Conservation (phyloP, 1,284 basidiomycete genomes). For the Tremellales sp. region DNA sequence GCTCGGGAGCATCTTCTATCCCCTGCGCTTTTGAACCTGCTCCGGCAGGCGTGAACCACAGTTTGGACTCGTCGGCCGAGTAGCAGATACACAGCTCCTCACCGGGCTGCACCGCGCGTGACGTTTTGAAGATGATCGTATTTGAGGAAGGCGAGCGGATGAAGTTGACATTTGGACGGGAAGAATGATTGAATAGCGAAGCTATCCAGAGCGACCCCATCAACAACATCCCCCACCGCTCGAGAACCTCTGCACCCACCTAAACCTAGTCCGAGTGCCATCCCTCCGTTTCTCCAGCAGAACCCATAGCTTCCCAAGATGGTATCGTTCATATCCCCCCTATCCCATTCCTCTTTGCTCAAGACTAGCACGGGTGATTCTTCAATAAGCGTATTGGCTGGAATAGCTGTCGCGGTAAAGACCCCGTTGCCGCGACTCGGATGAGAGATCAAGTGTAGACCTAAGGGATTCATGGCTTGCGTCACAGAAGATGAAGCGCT, state of each 20-base stretch:
- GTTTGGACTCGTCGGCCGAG: conserved; percentile 44
- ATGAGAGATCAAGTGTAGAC: conserved; percentile 32
- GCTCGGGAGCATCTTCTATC: conserved; percentile 3
- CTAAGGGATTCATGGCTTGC: conserved; percentile 40
- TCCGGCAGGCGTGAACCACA: conserved; percentile 41
- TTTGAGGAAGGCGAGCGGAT: conserved; percentile 25
- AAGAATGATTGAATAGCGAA: conserved; percentile 49
- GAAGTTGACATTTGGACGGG: conserved; percentile 47
- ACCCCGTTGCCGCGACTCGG: conserved; percentile 43
- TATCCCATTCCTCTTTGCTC: conserved; percentile 64
- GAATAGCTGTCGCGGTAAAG: conserved; percentile 56
- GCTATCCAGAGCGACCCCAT: conserved; percentile 19
- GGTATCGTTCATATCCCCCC: conserved; percentile 59
- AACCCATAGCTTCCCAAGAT: conserved; percentile 81
- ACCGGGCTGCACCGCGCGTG: conserved; percentile 24
- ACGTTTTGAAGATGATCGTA: conserved; percentile 39
- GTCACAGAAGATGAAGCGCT: too few species aligned
- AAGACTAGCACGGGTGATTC: conserved; percentile 83
- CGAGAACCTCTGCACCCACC: conserved; percentile 53
- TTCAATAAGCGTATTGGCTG: conserved; percentile 67
- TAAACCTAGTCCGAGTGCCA: conserved; percentile 82
- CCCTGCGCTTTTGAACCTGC: background rate
- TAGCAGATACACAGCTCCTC: conserved; percentile 48
- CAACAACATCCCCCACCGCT: background rate
- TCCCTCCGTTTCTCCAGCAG: conserved; percentile 69